Base-by-base conservation (phyloP, 345 rosid genomes). In the Pelargonium nanum region DNA sequence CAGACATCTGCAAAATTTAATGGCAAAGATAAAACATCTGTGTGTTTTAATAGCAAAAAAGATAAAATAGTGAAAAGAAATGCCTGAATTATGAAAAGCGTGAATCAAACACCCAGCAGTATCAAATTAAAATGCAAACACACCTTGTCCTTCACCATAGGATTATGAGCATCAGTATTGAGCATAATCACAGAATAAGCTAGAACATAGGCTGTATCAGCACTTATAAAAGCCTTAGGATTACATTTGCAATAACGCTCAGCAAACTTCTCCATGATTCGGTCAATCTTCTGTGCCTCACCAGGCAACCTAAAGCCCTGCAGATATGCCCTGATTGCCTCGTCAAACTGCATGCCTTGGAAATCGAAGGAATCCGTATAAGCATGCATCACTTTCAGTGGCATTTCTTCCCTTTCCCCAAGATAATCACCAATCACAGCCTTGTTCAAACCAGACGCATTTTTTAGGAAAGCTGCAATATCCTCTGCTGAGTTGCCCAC, bases 241-340 rank as follows among this genome's bases (percentile, higher is more conserved):
- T 93, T 93, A 70, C 99, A 93, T 77, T 89, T 89, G 78, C 99
- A 93, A 71, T 83, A 93, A 61, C 95, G 89, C 78, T 90, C 97
- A 22, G 99, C 80, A 71, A 93, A 93, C 80, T 93, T 93, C 70
- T 93, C 99, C 99, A 93, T 93, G 68, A 93, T 90, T 55, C 99
- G 87, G 70, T 93, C 99, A 66, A 93, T 93, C 80, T 93, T 93
- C 70, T 93, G 99, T 59, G 99, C 99, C 77, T 93, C 99, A 67
- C 99, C 99, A 19, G 99, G 99, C 77, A 93, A 76, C 70, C 99
- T 85, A 79, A 93, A 93, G 55, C 97, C 95, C 67, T 77, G 91
- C 21, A 93, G 76, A 65, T 89, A 85, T 76, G 72, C 69, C 68
- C 97, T 84, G 57, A 93, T 87, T 60, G 99, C 99, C 79, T 93